Evolutionary conservation across 1,284 basidiomycete genomes (phyloP).

Genomic region (Earliella scabrosa): DNA sequence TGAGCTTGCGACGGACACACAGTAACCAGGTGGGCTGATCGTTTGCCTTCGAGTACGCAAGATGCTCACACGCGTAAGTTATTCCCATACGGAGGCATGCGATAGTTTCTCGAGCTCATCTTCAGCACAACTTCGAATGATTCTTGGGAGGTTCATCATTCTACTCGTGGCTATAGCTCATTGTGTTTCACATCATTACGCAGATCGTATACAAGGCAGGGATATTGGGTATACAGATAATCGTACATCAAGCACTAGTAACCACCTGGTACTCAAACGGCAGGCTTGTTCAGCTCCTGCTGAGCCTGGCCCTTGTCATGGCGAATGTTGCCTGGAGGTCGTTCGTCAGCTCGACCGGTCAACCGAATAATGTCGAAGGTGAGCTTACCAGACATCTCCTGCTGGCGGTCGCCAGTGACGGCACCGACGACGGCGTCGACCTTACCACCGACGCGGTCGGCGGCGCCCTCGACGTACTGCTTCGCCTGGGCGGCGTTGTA

Average conservation of each 20-base stretch:
- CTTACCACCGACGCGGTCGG: conserved; percentile 67
- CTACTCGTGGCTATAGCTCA: too few species aligned
- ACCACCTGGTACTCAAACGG: background rate
- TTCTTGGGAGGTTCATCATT: too few species aligned
- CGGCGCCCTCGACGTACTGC: conserved; percentile 59
- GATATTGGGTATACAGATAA: background rate
- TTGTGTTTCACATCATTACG: too few species aligned
- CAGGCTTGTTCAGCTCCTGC: conserved; percentile 49
- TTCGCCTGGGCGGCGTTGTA: conserved; percentile 58
- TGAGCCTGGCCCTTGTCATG: conserved; percentile 66
- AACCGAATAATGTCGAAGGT: background rate
- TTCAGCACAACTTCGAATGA: too few species aligned
- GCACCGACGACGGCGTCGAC: conserved; percentile 70
- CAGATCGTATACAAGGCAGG: too few species aligned
- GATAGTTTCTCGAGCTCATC: too few species aligned
- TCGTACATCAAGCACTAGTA: background rate
- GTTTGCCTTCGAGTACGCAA: too few species aligned
- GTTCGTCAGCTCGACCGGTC: background rate
- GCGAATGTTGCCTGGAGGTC: conserved; percentile 48
- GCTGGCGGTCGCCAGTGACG: conserved; percentile 65
- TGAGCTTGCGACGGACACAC: too few species aligned
- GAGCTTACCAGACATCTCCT: conserved; percentile 57
- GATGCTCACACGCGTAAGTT: too few species aligned
- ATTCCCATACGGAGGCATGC: too few species aligned
- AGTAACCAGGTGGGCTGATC: too few species aligned